Base-by-base conservation (phyloP, 352 stramenopile species). In the Hyaloperonospora brassicae region DNA sequence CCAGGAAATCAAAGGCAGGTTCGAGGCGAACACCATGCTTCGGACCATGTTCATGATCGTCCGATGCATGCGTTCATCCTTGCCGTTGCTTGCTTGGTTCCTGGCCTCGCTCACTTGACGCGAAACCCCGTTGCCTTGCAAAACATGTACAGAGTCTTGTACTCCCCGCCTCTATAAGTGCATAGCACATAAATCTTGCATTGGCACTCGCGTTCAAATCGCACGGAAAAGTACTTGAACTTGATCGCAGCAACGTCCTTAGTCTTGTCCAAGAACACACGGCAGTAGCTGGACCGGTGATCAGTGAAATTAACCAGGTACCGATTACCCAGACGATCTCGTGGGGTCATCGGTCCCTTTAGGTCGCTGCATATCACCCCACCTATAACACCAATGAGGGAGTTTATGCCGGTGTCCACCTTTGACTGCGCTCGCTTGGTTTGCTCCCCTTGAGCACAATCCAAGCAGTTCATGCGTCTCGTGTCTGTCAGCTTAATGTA, bases 11-110 rank as follows among this genome's bases (percentile, higher is more conserved):
- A 46, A n/a, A 6, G 40, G 3, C 6, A 46, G 40, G 14, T 46
- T 46, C 5, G 40, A 46, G 11, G 40, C 40, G 17, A 46, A 42
- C 12, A 46, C 6, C 41, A 47, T 47, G 17, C 41, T 47, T 31
- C 17, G n/a, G 1, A 47, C 41, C 41, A 46, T 31, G 2, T 31
- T 27, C 41, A 47, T 42, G 36, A 42, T 42, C 2, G 36, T 42
- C 5, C 36, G 36, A 21, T 42, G 36, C 27, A 34, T 34, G 12
- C 38, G 38, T 43, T 43, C 38, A 43, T 1, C 38, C 9, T 43
- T 43, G 22, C 13, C 38, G 7, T 22, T 34, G 8, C 27, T 34
- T 4, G 27, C 27, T 34, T 34, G 27, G 27, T 34, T 34, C 8
- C 27, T 34, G 27, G 27, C 27, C 8, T 34, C 27, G 27, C 27